Conservation (phyloP, 805 yeast genomes). For the Kuraishia molischiana region DNA sequence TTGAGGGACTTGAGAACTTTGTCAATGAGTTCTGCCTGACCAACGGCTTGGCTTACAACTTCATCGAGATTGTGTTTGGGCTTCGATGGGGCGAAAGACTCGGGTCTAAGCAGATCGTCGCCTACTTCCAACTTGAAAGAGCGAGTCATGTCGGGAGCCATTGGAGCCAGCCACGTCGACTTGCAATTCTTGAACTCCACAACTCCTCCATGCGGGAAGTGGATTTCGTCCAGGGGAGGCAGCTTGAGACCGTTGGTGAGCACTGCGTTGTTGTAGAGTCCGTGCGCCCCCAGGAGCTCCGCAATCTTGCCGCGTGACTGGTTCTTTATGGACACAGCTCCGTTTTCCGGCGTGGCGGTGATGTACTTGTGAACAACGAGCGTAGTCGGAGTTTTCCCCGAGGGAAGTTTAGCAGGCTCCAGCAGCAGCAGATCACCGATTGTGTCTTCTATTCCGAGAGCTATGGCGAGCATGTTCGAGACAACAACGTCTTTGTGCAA, state of each 20-base stretch:
- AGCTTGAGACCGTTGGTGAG: constrained; percentile 42
- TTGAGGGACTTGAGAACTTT: constrained; percentile 29
- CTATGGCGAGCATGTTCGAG: constrained; percentile 41
- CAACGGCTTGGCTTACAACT: constrained; percentile 35
- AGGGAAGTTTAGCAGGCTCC: constrained; percentile 31
- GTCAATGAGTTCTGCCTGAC: constrained; percentile 37
- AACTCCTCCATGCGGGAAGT: constrained; percentile 51
- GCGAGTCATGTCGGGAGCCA: constrained; percentile 3
- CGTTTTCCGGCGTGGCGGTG: constrained; percentile 25
- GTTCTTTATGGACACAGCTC: constrained; percentile 11
- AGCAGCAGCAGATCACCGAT: constrained; percentile 48
- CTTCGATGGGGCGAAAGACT: constrained; percentile 22
- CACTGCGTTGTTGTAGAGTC: constrained; percentile 9
- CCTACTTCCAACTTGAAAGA: constrained; percentile 34
- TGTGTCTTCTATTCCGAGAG: constrained; percentile 39
- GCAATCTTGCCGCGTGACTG: constrained; percentile 6
- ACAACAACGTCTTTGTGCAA: constrained; percentile 36
- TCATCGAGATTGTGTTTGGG: constrained; percentile 4
- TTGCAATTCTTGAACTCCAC: constrained; percentile 35
- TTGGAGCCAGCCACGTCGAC: constrained; percentile 37
- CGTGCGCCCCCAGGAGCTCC: constrained; percentile 8
- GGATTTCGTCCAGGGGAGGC: constrained; percentile 32
- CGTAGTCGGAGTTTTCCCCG: constrained; percentile 23
- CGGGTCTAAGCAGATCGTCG: constrained; percentile 33
- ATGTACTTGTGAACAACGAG: constrained; percentile 47